phyloP scores from a whole-genome alignment of 108 stramenopile species.

The Pseudonitzschia pungens region DNA sequence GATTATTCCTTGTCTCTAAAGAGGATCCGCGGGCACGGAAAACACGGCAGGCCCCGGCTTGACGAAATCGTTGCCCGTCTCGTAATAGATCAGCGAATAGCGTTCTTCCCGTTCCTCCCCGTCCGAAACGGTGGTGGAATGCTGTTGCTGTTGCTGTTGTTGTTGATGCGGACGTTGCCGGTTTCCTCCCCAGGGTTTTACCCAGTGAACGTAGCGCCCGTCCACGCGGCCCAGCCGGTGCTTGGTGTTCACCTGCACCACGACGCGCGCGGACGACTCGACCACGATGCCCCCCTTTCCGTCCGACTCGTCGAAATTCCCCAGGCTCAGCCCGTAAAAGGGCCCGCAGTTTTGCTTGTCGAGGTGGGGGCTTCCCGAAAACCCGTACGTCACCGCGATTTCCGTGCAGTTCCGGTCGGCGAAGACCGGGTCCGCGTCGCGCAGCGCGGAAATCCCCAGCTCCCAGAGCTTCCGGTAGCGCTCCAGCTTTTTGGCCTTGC shows the following conservation, averaged over 20 bases:
- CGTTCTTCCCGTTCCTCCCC: not conserved
- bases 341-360: conserved; percentile 65
- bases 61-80: conserved; percentile 2
- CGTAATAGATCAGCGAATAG: conserved; percentile 9
- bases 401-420: conserved; percentile 50
- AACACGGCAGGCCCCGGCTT: conserved; percentile 3
- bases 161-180: not conserved
- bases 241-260: conserved; percentile 51
- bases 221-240: conserved; percentile 60
- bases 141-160: not conserved
- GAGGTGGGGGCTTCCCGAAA: conserved; percentile 66
- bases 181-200: conserved; percentile 32
- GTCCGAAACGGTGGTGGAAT: not conserved
- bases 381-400: conserved; percentile 61
- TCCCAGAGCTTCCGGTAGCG: conserved; percentile 50
- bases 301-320: conserved; percentile 36
- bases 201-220: conserved; percentile 74
- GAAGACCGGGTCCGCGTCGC: conserved; percentile 48
- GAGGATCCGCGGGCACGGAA: not conserved
- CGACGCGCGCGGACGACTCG: conserved; percentile 42
- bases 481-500: conserved; percentile 45
- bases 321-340: conserved; percentile 67
- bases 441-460: conserved; percentile 39
- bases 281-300: conserved; percentile 45
- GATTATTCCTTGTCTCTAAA: not conserved